Evolutionary conservation across 495 filamentous ascomycete genomes (phyloP), one percentile per base, ranked within the genome.

Genomic region (Daldinia decipiens): DNA sequence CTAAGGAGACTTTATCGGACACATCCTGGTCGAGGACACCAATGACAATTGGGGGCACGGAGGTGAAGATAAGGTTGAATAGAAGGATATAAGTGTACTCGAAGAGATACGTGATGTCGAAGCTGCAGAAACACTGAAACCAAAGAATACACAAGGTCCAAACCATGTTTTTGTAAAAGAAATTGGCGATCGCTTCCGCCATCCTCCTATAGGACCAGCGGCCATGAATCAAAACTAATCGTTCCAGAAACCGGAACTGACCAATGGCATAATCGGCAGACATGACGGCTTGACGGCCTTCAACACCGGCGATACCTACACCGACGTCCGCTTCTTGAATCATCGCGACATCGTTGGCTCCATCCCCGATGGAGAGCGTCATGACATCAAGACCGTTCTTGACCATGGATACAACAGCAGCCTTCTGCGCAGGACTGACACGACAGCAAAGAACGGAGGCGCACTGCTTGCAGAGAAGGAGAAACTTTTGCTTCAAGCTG

Each of bases 151-250:
- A 88, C 74, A 98, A 93, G 15, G 94, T 97, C 96, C 96, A 99
- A 55, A 98, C 90, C 81, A 99, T 90, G 82, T 98, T 98, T 92
- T 99, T 99, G 87, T 99, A 99, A 84, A 99, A 99, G 87, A 99
- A 99, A 77, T 99, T 99, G 74, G 94, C 93, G 71, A 95, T 97
- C 29, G 92, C 91, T 85, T 99, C 96, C 55, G 89, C 94, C 77
- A 98, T 82, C 70, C 96, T 89, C 32, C 95, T 86, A 79, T 99
- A 99, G 38, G 93, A 96, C 93, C 95, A 99, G 67, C 96, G 88
- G 40, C 96, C 96, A 78, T 99, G 96, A 32, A 99, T 94, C 51
- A 99, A 87, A 58, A 98, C 87, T 52, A 99, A 86, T 60, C 96
- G 88, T 73, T 94, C 91, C 40, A 99, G 83, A 81, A 94, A 99